Conservation (phyloP, 306 rosid species). For the Argentina anserina region DNA sequence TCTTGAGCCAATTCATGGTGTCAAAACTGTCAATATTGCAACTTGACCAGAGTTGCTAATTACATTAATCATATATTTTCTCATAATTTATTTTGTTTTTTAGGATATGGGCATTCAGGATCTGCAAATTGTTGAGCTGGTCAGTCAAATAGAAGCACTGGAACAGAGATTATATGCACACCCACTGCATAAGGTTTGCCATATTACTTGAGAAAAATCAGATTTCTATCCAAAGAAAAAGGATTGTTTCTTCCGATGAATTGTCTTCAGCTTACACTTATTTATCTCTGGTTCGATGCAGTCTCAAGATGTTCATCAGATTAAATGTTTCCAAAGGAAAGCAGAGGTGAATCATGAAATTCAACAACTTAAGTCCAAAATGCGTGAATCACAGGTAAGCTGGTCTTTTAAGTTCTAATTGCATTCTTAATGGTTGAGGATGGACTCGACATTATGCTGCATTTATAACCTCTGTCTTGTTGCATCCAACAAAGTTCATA, state of each 20-base stretch:
- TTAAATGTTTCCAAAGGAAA: conserved; percentile 86
- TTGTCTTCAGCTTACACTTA: conserved; percentile 17
- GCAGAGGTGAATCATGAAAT: conserved; percentile 95
- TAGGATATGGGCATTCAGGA: conserved; percentile 92
- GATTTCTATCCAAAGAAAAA: conserved; percentile 3
- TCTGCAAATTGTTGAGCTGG: conserved; percentile 69
- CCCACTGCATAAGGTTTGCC: conserved; percentile 84
- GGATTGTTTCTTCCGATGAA: conserved; percentile 15
- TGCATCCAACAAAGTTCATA: background rate
- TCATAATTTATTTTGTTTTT: conserved; percentile 21
- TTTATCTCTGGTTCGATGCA: conserved; percentile 23
- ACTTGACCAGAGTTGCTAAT: background rate
- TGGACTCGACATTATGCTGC: background rate
- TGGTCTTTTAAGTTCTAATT: conserved; percentile 15
- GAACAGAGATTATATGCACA: conserved; percentile 73
- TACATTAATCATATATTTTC: background rate
- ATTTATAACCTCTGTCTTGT: background rate
- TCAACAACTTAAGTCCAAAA: conserved; percentile 82
- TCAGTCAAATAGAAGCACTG: conserved; percentile 73
- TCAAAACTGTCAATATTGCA: background rate
- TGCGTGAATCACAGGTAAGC: conserved; percentile 95
- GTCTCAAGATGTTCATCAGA: conserved; percentile 81
- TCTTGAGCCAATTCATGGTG: background rate
- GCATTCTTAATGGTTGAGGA: conserved; percentile 5
- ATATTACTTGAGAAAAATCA: background rate